Base-by-base conservation (phyloP, 169 alveolate genomes). In the Cryptosporidium andersoni region DNA sequence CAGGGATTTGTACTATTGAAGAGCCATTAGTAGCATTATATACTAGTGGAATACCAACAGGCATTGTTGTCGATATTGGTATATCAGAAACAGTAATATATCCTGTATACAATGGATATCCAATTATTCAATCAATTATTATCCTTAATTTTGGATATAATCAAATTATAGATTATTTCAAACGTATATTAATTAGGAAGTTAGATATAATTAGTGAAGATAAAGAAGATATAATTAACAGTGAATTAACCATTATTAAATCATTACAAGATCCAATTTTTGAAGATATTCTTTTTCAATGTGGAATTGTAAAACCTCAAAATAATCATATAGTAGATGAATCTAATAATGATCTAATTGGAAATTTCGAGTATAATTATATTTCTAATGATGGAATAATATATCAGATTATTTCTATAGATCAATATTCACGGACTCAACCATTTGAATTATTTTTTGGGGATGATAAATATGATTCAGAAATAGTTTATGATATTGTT, bases 61-160 rank as follows among this genome's bases (percentile, higher is more conserved):
- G 85, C 4, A 58, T 74, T 58, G 68, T 74, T 37, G 68, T 74
- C n/a, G 85, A 74, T 74, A 49, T 74, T 36, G 85, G 85, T 36
- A 37, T 68, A 74, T 36, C 11, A 16, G 85, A 74, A n/a, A 74
- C 85, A 60, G 60, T 74, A 3, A 47, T 74, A 36, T 56, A 63
- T 14, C 85, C 85, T 3, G 47, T 74, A 5, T 74, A 58, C 47
- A 34, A 74, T 7, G 85, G 85, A 37, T 42, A 58, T 42, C 85
- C 85, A 5, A 45, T 74, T 42, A 68, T 40, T 47, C 49, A 74
- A 36, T 43, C 55, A 39, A 43, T 60, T 4, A 74, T 40, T 12
- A 58, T 74, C 4, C 25, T 74, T 16, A 11, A 5, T 4, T 74
- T 66, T 48, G 85, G 85, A 3, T 74, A 58, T 60, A 12, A 47